Percentiles rank a stretch among this genome's conserved stretches.
Evolutionary conservation across 75 land plant species (phyloP).

Genomic region (Pinus albicaulis): DNA sequence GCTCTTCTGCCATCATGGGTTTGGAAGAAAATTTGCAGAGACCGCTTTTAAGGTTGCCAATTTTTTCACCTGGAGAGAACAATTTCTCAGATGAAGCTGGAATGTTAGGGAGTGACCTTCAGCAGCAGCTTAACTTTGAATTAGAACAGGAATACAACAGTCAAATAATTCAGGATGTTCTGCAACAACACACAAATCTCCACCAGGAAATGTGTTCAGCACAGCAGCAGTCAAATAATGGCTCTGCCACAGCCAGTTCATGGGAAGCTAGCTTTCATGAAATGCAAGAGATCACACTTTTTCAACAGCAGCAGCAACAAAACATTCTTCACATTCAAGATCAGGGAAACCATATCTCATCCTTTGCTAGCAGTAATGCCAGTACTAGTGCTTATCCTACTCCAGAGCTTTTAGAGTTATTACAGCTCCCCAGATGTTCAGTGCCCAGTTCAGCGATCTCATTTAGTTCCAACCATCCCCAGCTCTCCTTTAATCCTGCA

Average conservation of each 20-base stretch:
- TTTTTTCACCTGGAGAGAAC: constrained; percentile 4
- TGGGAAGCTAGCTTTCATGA: constrained; percentile 11
- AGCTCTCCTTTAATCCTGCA: constrained; percentile 6
- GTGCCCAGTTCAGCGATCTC: constrained; percentile 4
- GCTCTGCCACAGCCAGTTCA: background rate
- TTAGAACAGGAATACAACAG: constrained; percentile 13
- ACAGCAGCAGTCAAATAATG: background rate
- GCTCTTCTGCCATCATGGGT: background rate
- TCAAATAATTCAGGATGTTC: constrained; percentile 11
- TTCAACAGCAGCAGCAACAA: constrained; percentile 10
- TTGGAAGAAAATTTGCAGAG: constrained; percentile 4
- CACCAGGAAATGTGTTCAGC: background rate
- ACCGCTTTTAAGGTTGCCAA: background rate
- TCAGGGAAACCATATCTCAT: background rate
- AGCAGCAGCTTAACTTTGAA: constrained; percentile 22
- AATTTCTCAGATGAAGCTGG: constrained; percentile 1
- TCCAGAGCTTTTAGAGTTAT: constrained; percentile 40
- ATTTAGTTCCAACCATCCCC: constrained; percentile 3
- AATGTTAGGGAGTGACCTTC: background rate
- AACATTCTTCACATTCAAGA: background rate
- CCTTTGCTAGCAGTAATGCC: background rate
- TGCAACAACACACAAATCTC: background rate
- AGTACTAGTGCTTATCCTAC: constrained; percentile 8
- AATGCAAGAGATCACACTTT: constrained; percentile 11
- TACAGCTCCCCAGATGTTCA: constrained; percentile 38